Evolutionary conservation across 805 yeast genomes (phyloP).

Genomic region (Metschnikowia peoriensis): DNA sequence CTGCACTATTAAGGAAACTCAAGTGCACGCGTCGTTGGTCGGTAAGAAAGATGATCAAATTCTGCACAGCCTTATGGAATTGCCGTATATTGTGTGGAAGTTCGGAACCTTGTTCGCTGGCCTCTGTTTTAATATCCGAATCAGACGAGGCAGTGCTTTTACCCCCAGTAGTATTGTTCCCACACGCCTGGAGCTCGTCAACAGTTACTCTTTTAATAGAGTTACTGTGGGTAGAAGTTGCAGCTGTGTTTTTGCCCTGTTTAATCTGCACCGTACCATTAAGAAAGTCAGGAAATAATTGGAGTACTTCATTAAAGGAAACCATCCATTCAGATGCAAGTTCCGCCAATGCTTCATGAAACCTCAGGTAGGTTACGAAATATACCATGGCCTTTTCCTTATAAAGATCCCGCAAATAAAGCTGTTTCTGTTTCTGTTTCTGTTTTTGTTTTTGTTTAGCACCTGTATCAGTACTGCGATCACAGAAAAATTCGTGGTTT

Average conservation of each 20-base stretch:
- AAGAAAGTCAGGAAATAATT: constrained; percentile 39
- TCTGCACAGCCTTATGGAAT: constrained; percentile 37
- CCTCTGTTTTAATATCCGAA: background rate
- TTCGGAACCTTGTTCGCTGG: background rate
- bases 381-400: constrained; percentile 30
- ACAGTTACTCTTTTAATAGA: constrained; percentile 7
- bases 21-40: constrained; percentile 51
- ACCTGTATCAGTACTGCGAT: constrained; percentile 10
- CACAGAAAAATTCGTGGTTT: constrained; percentile 25
- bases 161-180: background rate
- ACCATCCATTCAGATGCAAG: constrained; percentile 43
- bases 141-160: background rate
- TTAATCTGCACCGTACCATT: constrained; percentile 23
- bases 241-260: background rate
- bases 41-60: constrained; percentile 47
- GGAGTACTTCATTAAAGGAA: constrained; percentile 32
- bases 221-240: background rate
- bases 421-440: constrained; percentile 28
- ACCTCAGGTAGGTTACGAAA: constrained; percentile 34
- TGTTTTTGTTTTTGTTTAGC: too few relatives aligned
- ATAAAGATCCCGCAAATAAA: constrained; percentile 35
- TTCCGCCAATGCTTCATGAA: constrained; percentile 39
- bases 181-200: background rate
- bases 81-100: constrained; percentile 20
- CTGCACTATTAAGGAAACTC: constrained; percentile 30